A percentile compares a stretch with the other conserved stretches of the same genome.
Conservation (phyloP, 176 grass and related monocot genomes). For the Oryza glaberrima region DNA sequence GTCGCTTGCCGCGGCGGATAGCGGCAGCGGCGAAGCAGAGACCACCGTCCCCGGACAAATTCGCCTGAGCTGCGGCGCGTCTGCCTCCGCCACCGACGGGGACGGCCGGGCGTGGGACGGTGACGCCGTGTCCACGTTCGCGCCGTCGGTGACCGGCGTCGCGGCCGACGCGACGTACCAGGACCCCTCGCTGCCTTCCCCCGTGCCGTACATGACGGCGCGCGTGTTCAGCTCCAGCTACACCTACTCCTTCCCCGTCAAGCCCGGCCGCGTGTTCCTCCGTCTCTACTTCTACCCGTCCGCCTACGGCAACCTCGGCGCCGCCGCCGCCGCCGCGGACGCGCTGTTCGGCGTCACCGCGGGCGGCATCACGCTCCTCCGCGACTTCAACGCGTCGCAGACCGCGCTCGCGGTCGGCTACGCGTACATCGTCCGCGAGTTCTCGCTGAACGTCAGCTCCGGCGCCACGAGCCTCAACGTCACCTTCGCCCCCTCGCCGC, state of each 20-base stretch:
- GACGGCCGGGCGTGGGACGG: constrained; percentile 57
- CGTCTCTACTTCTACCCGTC: constrained; percentile 77
- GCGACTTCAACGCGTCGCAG: constrained; percentile 44
- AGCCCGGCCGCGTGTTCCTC: constrained; percentile 52
- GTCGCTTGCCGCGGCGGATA: constrained; percentile 19
- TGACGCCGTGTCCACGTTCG: constrained; percentile 43
- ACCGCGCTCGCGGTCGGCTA: constrained; percentile 14
- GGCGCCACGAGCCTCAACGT: not conserved
- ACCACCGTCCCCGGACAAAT: constrained; percentile 33
- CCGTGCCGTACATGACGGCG: constrained; percentile 48
- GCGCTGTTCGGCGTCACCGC: constrained; percentile 48
- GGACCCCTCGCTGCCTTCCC: constrained; percentile 48
- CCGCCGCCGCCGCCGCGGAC: constrained; percentile 14
- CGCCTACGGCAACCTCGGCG: constrained; percentile 25
- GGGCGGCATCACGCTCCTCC: constrained; percentile 40
- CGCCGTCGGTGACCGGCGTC: not conserved
- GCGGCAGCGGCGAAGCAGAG: not conserved
- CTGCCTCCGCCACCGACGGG: not conserved
- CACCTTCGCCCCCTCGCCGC: constrained; percentile 40
- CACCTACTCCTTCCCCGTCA: constrained; percentile 62
- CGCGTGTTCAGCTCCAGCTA: constrained; percentile 55
- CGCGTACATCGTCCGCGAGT: constrained; percentile 45
- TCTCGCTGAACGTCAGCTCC: constrained; percentile 41
- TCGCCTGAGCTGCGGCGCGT: constrained; percentile 64
- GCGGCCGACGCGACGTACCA: not conserved